phyloP scores from a whole-genome alignment of 305 asterid genomes.

The Rubia tinctorum region DNA sequence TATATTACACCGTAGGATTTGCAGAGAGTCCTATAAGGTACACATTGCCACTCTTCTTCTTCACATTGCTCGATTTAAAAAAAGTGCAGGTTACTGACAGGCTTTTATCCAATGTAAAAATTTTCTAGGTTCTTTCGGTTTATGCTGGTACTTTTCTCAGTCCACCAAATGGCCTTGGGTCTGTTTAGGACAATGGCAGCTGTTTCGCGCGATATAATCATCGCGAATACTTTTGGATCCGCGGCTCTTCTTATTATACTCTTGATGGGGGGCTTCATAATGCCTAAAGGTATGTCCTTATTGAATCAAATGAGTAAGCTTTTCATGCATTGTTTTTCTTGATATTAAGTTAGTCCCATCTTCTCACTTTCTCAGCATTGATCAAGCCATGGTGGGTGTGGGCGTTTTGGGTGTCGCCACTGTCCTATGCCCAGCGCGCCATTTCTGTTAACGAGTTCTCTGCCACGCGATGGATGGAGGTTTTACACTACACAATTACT shows the following conservation, averaged over 20 bases:
- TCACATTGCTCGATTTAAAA: conserved; percentile 1
- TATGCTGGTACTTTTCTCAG: conserved; percentile 55
- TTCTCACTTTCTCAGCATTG: conserved; percentile 14
- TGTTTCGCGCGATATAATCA: conserved; percentile 70
- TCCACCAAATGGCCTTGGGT: conserved; percentile 97
- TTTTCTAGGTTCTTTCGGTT: conserved; percentile 68
- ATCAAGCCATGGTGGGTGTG: conserved; percentile 81
- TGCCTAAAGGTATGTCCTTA: conserved; percentile 35
- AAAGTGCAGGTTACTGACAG: conserved; percentile 10
- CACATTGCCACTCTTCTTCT: conserved; percentile 17
- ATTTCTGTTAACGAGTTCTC: conserved; percentile 81
- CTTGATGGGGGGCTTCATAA: conserved; percentile 80
- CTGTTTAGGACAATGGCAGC: conserved; percentile 86
- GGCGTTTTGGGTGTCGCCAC: conserved; percentile 91
- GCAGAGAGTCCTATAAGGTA: conserved; percentile 79
- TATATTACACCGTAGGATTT: conserved; percentile 74
- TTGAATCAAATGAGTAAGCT: not conserved
- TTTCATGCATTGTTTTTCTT: not conserved
- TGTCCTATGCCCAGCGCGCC: conserved; percentile 80
- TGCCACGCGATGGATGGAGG: conserved; percentile 82
- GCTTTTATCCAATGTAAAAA: conserved; percentile 8
- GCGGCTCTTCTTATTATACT: conserved; percentile 69
- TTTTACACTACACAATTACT: conserved; percentile 10
- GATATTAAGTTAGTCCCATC: conserved; percentile 4
- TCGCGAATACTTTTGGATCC: conserved; percentile 81